Evolutionary conservation across 176 grass and related monocot species (phyloP).

Genomic region (Themeda triandra): DNA sequence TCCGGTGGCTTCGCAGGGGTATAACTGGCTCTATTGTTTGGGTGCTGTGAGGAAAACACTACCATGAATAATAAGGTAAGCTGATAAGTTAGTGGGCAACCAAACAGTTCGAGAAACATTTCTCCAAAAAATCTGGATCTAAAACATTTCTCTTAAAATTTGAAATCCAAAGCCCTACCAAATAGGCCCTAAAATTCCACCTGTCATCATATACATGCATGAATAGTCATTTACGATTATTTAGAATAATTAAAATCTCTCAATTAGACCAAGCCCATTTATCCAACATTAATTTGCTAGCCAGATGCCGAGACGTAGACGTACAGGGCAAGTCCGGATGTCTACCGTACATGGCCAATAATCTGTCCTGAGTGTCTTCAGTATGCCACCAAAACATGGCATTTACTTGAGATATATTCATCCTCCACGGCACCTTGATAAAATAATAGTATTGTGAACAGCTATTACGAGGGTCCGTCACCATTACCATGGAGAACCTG

Average conservation of each 20-base stretch:
- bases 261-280: background rate
- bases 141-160: too few species aligned
- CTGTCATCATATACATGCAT: background rate
- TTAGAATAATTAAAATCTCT: background rate
- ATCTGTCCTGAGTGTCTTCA: background rate
- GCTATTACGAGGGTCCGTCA: conserved; percentile 19
- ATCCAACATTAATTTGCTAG: background rate
- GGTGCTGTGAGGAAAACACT: too few species aligned
- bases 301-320: background rate
- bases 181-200: background rate
- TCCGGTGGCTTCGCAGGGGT: too few species aligned
- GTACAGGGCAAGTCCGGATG: background rate
- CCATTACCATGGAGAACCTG: conserved; percentile 53
- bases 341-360: background rate
- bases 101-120: too few species aligned
- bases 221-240: background rate
- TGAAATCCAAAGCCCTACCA: too few species aligned
- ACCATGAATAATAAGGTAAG: too few species aligned
- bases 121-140: too few species aligned
- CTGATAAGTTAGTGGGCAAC: too few species aligned
- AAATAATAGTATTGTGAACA: background rate
- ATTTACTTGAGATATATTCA: background rate
- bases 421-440: background rate
- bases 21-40: too few species aligned
- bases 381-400: background rate